Evolutionary conservation across 2,329 filamentous ascomycete species (phyloP).

Genomic region (Xylariaceae sp.): DNA sequence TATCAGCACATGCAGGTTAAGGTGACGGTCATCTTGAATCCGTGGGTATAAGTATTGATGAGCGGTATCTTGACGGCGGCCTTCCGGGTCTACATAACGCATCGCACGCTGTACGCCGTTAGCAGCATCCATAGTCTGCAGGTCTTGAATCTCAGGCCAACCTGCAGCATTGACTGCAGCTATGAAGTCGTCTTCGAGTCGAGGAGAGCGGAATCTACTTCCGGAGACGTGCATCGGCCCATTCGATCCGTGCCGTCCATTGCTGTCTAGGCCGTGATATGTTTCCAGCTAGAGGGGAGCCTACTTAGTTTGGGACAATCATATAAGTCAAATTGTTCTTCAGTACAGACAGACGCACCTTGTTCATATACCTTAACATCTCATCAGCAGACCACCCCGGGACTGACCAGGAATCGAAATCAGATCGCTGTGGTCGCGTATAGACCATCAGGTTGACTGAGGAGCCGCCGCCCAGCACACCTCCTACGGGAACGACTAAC

Average conservation of each 20-base stretch:
- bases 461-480: conserved; percentile 60
- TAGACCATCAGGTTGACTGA: conserved; percentile 55
- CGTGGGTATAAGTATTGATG: conserved; percentile 58
- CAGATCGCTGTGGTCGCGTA: conserved; percentile 40
- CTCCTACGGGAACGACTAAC: conserved; percentile 30
- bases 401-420: conserved; percentile 39
- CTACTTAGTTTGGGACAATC: not conserved
- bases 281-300: conserved; percentile 54
- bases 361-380: conserved; percentile 40
- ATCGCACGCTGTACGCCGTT: conserved; percentile 34
- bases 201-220: conserved; percentile 50
- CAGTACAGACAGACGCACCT: conserved; percentile 37
- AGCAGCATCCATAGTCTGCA: conserved; percentile 54
- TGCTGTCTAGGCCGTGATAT: conserved; percentile 54
- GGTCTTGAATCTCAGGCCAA: conserved; percentile 57
- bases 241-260: conserved; percentile 55
- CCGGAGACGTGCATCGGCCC: conserved; percentile 63
- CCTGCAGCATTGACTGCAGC: conserved; percentile 54
- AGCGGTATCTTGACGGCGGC: conserved; percentile 58
- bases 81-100: conserved; percentile 43
- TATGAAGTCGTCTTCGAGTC: conserved; percentile 56
- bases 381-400: conserved; percentile 39
- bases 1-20: conserved; percentile 59
- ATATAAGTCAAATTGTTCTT: not conserved
- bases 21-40: conserved; percentile 49